Percentiles rank a stretch among this genome's conserved stretches.
Evolutionary conservation across 2,329 filamentous ascomycete genomes (phyloP).

Genomic region (Exophiala mesophila): DNA sequence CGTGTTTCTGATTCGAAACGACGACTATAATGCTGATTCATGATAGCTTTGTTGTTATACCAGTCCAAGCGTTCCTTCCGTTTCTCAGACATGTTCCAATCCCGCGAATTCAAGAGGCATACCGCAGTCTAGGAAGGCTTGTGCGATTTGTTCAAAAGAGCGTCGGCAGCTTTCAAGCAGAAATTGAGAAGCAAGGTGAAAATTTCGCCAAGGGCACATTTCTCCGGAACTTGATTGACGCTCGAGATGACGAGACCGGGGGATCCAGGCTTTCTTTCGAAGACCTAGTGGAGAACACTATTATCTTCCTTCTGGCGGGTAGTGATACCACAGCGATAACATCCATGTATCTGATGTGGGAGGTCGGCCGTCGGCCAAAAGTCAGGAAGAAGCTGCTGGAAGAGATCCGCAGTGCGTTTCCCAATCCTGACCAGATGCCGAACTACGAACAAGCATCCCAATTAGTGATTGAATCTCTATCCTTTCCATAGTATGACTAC

Average conservation of each 20-base stretch:
- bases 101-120: slow-evolving; percentile 1
- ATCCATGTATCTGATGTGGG: slow-evolving; percentile 46
- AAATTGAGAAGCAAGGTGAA: slow-evolving; percentile 7
- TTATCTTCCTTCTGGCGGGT: slow-evolving; percentile 46
- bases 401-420: slow-evolving; percentile 37
- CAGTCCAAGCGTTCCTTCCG: slow-evolving; percentile 3
- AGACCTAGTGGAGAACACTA: slow-evolving; percentile 33
- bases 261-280: slow-evolving; percentile 1
- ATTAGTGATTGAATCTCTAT: slow-evolving; percentile 2
- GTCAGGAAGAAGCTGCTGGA: slow-evolving; percentile 43
- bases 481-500: too few species aligned
- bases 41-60: slow-evolving; percentile 5
- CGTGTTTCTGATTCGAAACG: background rate
- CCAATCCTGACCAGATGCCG: slow-evolving; percentile 33
- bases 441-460: slow-evolving; percentile 5
- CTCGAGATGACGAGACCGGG: slow-evolving; percentile 3
- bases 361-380: slow-evolving; percentile 23
- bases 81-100: slow-evolving; percentile 4
- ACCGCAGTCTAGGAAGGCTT: slow-evolving; percentile 1
- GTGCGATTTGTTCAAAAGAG: slow-evolving; percentile 3
- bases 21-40: background rate
- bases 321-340: slow-evolving; percentile 50
- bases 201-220: slow-evolving; percentile 8
- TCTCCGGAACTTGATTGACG: slow-evolving; percentile 6
- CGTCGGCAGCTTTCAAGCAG: background rate